Conservation (phyloP, 441 rosid genomes). For the Pelargonium fulgidum region DNA sequence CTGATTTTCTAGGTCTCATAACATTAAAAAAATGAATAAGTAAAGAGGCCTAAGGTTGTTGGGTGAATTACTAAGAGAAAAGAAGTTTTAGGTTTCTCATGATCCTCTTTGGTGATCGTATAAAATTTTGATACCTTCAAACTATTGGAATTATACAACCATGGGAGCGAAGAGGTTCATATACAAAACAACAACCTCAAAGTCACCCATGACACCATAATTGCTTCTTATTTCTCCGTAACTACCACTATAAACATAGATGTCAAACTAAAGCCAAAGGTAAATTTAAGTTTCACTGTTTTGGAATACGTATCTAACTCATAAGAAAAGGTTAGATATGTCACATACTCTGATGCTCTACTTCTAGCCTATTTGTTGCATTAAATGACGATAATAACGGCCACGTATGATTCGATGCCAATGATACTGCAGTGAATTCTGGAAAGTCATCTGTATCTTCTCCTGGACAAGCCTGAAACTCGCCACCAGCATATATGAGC, state of each 20-base stretch:
- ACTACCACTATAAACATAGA: background rate
- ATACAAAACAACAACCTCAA: background rate
- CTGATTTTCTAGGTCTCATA: background rate
- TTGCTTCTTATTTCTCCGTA: background rate
- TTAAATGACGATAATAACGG: conserved; percentile 87
- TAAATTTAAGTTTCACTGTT: background rate
- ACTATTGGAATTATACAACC: background rate
- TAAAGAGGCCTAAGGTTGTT: too few relatives aligned
- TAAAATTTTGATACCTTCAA: background rate
- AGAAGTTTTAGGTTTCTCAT: background rate
- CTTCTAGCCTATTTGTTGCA: conserved; percentile 62
- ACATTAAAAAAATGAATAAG: too few relatives aligned
- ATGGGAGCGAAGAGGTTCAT: too few relatives aligned
- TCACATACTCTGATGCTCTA: conserved; percentile 21
- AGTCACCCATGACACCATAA: background rate
- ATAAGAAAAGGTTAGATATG: background rate
- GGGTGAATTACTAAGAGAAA: background rate
- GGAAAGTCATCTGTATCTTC: conserved; percentile 52
- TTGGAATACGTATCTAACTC: background rate
- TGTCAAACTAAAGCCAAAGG: background rate
- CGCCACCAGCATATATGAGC: conserved; percentile 19
- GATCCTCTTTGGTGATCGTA: background rate
- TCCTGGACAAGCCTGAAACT: conserved; percentile 75
- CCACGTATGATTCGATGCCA: conserved; percentile 83
- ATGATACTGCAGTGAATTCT: conserved; percentile 35